A percentile compares a stretch with the other conserved stretches of the same genome.
These are phyloP conservation scores for Amanita jacksonii DNA, from an alignment of 768 basidiomycete genomes.

Conservation along the genomic window DNA sequence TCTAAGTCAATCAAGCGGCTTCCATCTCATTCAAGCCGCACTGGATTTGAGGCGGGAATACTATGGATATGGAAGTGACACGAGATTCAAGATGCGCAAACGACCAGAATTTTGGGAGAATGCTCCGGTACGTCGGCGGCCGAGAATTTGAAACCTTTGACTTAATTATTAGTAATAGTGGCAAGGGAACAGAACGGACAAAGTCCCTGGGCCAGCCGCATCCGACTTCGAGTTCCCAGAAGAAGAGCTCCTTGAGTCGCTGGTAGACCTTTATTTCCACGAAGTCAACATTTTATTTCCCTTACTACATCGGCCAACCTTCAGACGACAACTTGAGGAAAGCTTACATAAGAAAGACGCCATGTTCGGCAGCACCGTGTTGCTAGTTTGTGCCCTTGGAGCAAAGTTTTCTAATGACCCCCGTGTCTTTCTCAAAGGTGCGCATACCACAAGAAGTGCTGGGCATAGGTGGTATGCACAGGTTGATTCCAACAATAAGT, in stretches of 20 bases:
- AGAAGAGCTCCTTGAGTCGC: slow-evolving; percentile 36
- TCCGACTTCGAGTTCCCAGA: slow-evolving; percentile 38
- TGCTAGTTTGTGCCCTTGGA: slow-evolving; percentile 62
- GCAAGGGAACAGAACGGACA: slow-evolving; percentile 16
- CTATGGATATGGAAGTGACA: slow-evolving; percentile 14
- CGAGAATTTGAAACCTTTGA: neutral
- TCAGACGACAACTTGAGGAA: slow-evolving; percentile 40
- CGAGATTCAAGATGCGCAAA: slow-evolving; percentile 13
- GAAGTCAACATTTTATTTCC: slow-evolving; percentile 47
- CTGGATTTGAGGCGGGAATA: slow-evolving; percentile 48
- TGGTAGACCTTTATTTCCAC: slow-evolving; percentile 63
- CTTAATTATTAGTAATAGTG: slow-evolving; percentile 18
- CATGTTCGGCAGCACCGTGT: slow-evolving; percentile 40
- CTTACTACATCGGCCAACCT: slow-evolving; percentile 65
- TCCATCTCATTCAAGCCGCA: slow-evolving; percentile 43
- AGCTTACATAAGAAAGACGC: slow-evolving; percentile 41
- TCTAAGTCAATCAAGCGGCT: slow-evolving; percentile 26
- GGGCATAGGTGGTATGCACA: slow-evolving; percentile 65
- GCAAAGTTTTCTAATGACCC: slow-evolving; percentile 52
- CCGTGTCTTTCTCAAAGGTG: slow-evolving; percentile 40
- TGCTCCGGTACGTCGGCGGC: slow-evolving; percentile 35
- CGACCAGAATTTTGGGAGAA: slow-evolving; percentile 42
- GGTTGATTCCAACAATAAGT: slow-evolving; percentile 52
- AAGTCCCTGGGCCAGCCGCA: slow-evolving; percentile 15
- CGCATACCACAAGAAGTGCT: slow-evolving; percentile 32